Percentiles rank a stretch among this genome's conserved stretches.
Conservation (phyloP, 768 basidiomycete species). For the Boletus barrowsii region DNA sequence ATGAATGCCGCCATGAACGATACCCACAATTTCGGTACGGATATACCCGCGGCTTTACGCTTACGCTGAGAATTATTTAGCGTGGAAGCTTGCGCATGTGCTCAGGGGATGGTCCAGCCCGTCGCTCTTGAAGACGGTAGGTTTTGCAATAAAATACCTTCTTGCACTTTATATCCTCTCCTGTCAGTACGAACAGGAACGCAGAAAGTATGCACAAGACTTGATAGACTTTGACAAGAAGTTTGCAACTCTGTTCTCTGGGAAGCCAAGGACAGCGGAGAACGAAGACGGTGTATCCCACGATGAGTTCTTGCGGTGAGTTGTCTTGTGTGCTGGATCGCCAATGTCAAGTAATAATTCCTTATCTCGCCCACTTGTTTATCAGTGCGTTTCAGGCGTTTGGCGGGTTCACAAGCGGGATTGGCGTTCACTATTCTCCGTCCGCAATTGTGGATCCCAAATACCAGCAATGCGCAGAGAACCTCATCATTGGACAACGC, state of each 20-base stretch:
- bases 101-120: slow-evolving; percentile 37
- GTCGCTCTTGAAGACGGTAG: slow-evolving; percentile 37
- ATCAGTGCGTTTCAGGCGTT: slow-evolving; percentile 33
- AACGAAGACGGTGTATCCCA: slow-evolving; percentile 31
- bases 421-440: slow-evolving; percentile 37
- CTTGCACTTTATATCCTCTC: background rate
- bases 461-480: slow-evolving; percentile 28
- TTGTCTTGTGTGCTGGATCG: background rate
- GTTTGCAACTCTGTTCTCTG: slow-evolving; percentile 38
- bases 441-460: slow-evolving; percentile 31
- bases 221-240: slow-evolving; percentile 67
- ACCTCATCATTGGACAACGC: slow-evolving; percentile 34
- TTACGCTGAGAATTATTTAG: slow-evolving; percentile 45
- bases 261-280: slow-evolving; percentile 47
- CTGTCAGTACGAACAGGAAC: slow-evolving; percentile 60
- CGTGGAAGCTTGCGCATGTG: slow-evolving; percentile 46
- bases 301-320: slow-evolving; percentile 34
- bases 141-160: background rate
- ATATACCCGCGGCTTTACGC: slow-evolving; percentile 19
- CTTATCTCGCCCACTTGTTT: background rate
- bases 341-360: background rate
- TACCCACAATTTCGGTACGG: slow-evolving; percentile 61
- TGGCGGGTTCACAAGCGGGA: slow-evolving; percentile 33
- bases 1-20: slow-evolving; percentile 77
- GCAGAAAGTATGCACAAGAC: slow-evolving; percentile 62